These are phyloP conservation scores for Arabis alpina DNA, from an alignment of 345 rosid species.

Conservation along the genomic window DNA sequence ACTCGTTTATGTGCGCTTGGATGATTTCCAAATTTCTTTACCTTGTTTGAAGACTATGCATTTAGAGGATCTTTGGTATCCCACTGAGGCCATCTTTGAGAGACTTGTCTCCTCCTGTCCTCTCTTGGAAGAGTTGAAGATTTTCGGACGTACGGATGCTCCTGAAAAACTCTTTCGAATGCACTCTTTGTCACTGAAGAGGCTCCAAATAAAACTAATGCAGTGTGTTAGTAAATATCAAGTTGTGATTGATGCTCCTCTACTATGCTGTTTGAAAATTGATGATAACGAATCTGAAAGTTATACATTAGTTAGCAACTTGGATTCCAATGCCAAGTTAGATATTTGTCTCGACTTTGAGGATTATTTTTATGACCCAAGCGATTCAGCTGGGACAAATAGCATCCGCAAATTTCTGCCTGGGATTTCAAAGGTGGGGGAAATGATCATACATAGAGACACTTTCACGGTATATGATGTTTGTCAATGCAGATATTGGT, in stretches of 20 bases:
- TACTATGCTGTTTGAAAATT: not conserved
- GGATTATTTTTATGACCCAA: not conserved
- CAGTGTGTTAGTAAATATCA: too few species aligned
- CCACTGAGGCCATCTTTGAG: not conserved
- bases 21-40: not conserved
- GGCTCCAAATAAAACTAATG: not conserved
- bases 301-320: too few species aligned
- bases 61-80: not conserved
- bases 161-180: not conserved
- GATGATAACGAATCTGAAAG: too few species aligned
- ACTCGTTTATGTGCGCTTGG: not conserved
- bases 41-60: slow-evolving; percentile 10
- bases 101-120: not conserved
- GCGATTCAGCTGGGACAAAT: not conserved
- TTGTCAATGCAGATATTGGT: not conserved
- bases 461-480: not conserved
- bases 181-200: not conserved
- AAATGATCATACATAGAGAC: not conserved
- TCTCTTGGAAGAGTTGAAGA: not conserved
- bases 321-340: not conserved
- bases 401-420: not conserved
- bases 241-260: not conserved
- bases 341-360: not conserved
- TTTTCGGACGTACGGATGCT: not conserved
- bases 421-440: not conserved